Conservation (phyloP, 257 asterid genomes). For the Nicotiana noctiflora region DNA sequence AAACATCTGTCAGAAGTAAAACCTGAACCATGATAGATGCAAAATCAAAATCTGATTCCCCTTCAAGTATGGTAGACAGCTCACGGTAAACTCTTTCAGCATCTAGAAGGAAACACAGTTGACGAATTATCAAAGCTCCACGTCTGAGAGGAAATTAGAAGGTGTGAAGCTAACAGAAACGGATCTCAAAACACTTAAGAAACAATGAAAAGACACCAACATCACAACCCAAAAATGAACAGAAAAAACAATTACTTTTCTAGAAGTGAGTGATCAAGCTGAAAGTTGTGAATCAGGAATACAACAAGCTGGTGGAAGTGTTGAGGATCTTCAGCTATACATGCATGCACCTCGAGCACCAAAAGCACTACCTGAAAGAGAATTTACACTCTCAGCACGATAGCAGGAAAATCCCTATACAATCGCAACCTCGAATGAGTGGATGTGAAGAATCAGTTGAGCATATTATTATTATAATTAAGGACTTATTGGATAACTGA, state of each 20-base stretch:
- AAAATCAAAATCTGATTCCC: conserved; percentile 86
- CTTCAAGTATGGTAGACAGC: conserved; percentile 78
- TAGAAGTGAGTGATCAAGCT: conserved; percentile 74
- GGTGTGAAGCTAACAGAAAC: conserved; percentile 6
- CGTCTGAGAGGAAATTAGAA: conserved; percentile 52
- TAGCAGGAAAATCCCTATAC: not conserved
- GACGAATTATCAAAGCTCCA: conserved; percentile 87
- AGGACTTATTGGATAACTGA: not conserved
- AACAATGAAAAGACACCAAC: not conserved
- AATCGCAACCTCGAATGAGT: not conserved
- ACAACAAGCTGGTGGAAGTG: conserved; percentile 79
- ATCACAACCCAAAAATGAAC: not conserved
- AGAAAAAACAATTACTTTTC: conserved; percentile 60
- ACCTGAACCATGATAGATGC: conserved; percentile 96
- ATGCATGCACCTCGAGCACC: conserved; percentile 97
- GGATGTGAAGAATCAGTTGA: not conserved
- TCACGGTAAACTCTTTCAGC: conserved; percentile 89
- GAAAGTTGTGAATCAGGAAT: conserved; percentile 67
- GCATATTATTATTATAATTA: not conserved
- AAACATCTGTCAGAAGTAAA: not conserved
- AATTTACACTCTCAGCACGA: not conserved
- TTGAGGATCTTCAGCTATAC: conserved; percentile 81
- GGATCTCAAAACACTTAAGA: not conserved
- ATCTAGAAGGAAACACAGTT: conserved; percentile 85
- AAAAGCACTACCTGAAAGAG: conserved; percentile 80